Percentiles rank a stretch among this genome's conserved stretches.
Conservation (phyloP, 139 green algal genomes). For the Chlorella sorokiniana region DNA sequence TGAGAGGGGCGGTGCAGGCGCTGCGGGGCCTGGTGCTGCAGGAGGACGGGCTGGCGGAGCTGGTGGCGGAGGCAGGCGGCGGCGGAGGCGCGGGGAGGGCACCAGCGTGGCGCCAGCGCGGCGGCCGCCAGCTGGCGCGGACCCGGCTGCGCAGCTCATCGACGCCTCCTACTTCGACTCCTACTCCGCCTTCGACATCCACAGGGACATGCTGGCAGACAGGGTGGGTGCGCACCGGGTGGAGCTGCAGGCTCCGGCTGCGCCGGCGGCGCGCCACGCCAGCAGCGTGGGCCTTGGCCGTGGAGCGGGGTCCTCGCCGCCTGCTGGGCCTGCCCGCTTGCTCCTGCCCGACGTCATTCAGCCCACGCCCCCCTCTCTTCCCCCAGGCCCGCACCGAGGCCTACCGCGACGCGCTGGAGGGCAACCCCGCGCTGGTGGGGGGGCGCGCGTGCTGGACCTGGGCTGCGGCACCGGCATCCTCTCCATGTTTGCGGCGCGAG, state of each 20-base stretch:
- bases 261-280: too few species aligned
- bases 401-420: constrained; percentile 80
- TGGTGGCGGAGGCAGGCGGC: constrained; percentile 11
- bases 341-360: not conserved
- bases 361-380: not conserved
- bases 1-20: constrained; percentile 32
- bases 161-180: constrained; percentile 89
- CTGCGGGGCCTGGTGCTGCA: constrained; percentile 20
- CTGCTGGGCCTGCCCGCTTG: not conserved
- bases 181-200: constrained; percentile 91
- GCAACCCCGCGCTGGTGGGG: constrained; percentile 79
- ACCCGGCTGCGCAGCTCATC: constrained; percentile 41
- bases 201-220: constrained; percentile 89
- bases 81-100: not conserved
- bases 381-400: constrained; percentile 81
- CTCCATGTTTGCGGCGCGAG: constrained; percentile 89
- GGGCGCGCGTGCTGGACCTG: constrained; percentile 86
- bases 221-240: constrained; percentile 49
- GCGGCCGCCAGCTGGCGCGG: not conserved
- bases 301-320: not conserved
- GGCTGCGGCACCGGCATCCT: constrained; percentile 95
- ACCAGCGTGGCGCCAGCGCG: not conserved
- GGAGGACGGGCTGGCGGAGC: constrained; percentile 11
- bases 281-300: not conserved
- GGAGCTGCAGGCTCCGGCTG: too few species aligned